These are phyloP conservation scores for Dioscorea dumetorum DNA, from an alignment of 106 monocot genomes.

Conservation along the genomic window DNA sequence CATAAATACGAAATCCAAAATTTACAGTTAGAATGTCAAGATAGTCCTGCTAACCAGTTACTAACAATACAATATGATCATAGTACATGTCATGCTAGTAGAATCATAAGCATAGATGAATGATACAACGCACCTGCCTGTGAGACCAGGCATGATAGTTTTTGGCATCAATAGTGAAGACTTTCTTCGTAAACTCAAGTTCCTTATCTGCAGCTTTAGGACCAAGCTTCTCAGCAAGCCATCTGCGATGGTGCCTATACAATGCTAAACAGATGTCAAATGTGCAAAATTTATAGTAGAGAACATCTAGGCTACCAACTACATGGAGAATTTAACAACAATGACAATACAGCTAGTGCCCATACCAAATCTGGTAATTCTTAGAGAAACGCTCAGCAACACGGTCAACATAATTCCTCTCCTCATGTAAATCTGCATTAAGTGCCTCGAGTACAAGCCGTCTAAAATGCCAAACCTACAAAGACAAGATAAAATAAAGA, in stretches of 20 bases:
- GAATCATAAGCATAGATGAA: neutral
- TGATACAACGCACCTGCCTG: constrained; percentile 56
- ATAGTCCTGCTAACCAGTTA: too few species aligned
- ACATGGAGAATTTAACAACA: too few species aligned
- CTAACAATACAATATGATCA: too few species aligned
- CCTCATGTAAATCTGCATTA: constrained; percentile 49
- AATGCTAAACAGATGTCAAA: constrained; percentile 3
- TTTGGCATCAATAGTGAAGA: constrained; percentile 78
- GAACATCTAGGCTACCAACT: too few species aligned
- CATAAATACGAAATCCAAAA: too few species aligned
- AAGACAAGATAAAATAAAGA: constrained; percentile 1
- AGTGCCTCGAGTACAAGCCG: constrained; percentile 80
- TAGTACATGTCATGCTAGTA: too few species aligned
- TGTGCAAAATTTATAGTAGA: neutral
- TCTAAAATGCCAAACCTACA: constrained; percentile 95
- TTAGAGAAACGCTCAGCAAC: constrained; percentile 62
- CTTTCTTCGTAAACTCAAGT: constrained; percentile 65
- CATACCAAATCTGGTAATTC: constrained; percentile 98
- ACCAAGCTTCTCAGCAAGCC: constrained; percentile 95
- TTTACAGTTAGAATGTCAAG: too few species aligned
- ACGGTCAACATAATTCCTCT: constrained; percentile 48
- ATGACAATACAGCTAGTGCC: too few species aligned
- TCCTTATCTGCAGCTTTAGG: constrained; percentile 48
- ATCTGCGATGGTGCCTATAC: constrained; percentile 91
- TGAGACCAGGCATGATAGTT: constrained; percentile 99